These are phyloP conservation scores for Lyophyllum atratum DNA, from an alignment of 768 basidiomycete species.

Conservation along the genomic window DNA sequence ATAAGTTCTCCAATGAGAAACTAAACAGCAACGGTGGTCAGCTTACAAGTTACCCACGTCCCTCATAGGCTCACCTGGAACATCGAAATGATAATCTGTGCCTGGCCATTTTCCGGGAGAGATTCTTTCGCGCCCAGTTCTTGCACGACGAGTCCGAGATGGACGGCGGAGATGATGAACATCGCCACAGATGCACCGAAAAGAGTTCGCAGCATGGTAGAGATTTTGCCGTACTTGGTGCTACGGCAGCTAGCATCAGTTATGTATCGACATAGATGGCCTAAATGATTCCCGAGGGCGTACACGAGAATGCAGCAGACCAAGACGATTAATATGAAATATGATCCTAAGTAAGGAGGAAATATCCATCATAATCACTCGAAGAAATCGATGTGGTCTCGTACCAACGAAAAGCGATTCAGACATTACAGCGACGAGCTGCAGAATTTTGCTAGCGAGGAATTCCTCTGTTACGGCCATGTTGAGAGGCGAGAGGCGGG, in stretches of 20 bases:
- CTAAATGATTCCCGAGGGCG: background rate
- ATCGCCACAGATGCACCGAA: slow-evolving; percentile 10
- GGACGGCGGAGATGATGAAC: slow-evolving; percentile 10
- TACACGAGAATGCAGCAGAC: background rate
- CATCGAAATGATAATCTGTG: slow-evolving; percentile 2
- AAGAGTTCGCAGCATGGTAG: slow-evolving; percentile 2
- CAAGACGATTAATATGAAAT: background rate
- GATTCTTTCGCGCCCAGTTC: background rate
- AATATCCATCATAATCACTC: too few species aligned
- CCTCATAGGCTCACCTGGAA: slow-evolving; percentile 4
- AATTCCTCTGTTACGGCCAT: too few species aligned
- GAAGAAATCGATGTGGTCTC: too few species aligned
- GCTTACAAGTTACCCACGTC: too few species aligned
- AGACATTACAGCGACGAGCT: too few species aligned
- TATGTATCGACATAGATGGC: background rate
- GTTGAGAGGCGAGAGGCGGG: too few species aligned
- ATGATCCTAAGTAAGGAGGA: too few species aligned
- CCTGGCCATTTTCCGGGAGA: background rate
- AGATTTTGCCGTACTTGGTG: background rate
- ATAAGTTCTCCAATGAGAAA: too few species aligned
- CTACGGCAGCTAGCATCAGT: background rate
- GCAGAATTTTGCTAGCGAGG: too few species aligned
- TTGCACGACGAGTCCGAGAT: slow-evolving; percentile 11
- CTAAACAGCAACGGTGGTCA: too few species aligned
- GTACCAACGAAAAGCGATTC: too few species aligned